Conservation (phyloP, 495 filamentous ascomycete genomes). For the Annulohypoxylon maeteangense region DNA sequence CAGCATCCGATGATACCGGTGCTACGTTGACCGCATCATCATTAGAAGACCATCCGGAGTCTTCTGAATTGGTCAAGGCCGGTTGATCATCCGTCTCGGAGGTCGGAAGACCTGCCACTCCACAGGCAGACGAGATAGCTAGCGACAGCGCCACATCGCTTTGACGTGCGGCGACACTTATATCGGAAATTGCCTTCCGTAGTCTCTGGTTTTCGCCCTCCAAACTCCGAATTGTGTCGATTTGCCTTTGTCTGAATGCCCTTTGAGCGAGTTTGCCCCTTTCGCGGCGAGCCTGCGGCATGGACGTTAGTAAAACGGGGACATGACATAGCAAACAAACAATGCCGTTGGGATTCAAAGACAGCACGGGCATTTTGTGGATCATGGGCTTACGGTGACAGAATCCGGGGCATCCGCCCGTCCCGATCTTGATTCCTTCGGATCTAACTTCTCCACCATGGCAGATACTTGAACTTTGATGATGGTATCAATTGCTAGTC, state of each 20-base stretch:
- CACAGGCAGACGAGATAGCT: conserved; percentile 23
- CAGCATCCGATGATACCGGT: not conserved
- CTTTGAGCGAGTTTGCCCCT: conserved; percentile 39
- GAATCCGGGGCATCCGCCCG: conserved; percentile 9
- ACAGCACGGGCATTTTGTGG: conserved; percentile 1
- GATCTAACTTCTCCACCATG: conserved; percentile 17
- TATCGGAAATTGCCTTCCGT: conserved; percentile 26
- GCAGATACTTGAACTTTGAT: not conserved
- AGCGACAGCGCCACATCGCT: conserved; percentile 5
- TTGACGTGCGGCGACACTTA: conserved; percentile 18
- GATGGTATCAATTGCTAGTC: not conserved
- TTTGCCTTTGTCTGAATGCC: conserved; percentile 41
- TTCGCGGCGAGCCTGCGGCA: conserved; percentile 35
- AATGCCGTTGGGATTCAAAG: not conserved
- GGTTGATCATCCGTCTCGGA: not conserved
- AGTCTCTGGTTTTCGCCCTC: conserved; percentile 34
- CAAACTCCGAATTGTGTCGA: conserved; percentile 32
- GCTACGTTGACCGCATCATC: not conserved
- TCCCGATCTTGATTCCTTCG: conserved; percentile 3
- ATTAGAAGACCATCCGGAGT: conserved; percentile 24
- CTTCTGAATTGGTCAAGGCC: not conserved
- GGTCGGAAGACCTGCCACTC: conserved; percentile 15
- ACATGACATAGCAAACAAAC: not conserved
- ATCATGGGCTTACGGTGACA: conserved; percentile 26
- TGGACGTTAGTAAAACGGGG: conserved; percentile 5